Evolutionary conservation across 805 yeast genomes (phyloP), one percentile per base, ranked within the genome.

Genomic region (Metschnikowia cubensis): DNA sequence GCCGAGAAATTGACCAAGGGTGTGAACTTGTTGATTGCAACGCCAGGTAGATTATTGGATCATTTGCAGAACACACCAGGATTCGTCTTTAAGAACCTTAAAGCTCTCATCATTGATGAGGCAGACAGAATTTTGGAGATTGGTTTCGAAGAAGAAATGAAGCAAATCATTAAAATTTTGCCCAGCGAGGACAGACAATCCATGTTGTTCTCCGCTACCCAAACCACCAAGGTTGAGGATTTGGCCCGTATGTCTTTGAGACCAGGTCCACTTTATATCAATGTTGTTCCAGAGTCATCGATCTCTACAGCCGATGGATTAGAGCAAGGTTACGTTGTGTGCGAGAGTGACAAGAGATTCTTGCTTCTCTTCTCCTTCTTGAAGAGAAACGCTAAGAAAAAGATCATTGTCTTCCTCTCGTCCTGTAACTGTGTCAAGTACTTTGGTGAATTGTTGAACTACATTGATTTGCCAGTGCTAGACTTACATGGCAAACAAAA

Each of bases 141-240:
- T 63, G 99, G 99, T 54, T 94, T 94, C 73, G 99, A 94, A 74
- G 98, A 95, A 60, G 99, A 94, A 75, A 94, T 94, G 98, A 87
- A 81, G 68, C 98, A 94, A 71, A 94, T 94, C 64, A 89, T 94
- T 63, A 89, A 85, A 70, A 89, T 95, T 55, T 75, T 94, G 62
- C 99, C 99, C 41, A 86, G 82, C 53, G 92, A 89, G 58, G 91
- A 86, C 57, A 85, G 99, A 71, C 99, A 94, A 70, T 80, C 96
- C 37, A 92, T 94, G 98, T 74, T 94, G 56, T 94, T 94, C 66
- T 92, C 98, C n/a, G 99, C 99, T 43, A 94, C 99, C 1, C 99
- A 94, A 70, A 94, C 99, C 31, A 94, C 98, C 37, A 94, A 95
- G 72, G 99, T 94, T 56, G 98, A 94, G 69, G 99, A 94, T 73